These are phyloP conservation scores for Hanseniaspora jakobsenii DNA, from an alignment of 805 yeast genomes.

Conservation along the genomic window DNA sequence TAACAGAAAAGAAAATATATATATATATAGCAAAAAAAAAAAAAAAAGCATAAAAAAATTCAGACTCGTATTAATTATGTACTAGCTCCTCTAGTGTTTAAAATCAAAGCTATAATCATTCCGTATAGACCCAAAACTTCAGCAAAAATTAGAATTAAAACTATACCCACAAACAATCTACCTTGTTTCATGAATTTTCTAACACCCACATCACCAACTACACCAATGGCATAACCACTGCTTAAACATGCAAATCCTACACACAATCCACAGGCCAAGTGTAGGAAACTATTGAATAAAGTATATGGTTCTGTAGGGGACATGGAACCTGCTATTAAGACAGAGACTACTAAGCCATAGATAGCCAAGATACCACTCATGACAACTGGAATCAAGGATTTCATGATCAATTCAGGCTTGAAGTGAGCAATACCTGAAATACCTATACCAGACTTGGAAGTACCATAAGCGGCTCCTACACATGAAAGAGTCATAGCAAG, in stretches of 20 bases:
- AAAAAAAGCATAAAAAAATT: neutral
- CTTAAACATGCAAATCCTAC: slow-evolving; percentile 96
- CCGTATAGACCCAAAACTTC: slow-evolving; percentile 88
- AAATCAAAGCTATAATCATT: slow-evolving; percentile 84
- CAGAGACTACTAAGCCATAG: slow-evolving; percentile 93
- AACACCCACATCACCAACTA: slow-evolving; percentile 88
- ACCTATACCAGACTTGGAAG: slow-evolving; percentile 97
- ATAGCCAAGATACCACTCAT: slow-evolving; percentile 97
- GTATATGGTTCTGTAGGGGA: slow-evolving; percentile 71
- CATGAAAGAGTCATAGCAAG: slow-evolving; percentile 83
- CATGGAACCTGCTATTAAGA: slow-evolving; percentile 82
- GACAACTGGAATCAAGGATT: slow-evolving; percentile 88
- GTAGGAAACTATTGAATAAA: slow-evolving; percentile 94
- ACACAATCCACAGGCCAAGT: slow-evolving; percentile 85
- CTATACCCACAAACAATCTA: slow-evolving; percentile 77
- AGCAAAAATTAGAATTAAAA: slow-evolving; percentile 76
- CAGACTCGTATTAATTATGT: neutral
- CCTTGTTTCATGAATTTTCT: slow-evolving; percentile 82
- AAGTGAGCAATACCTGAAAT: slow-evolving; percentile 96
- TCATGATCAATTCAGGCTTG: slow-evolving; percentile 94
- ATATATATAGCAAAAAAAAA: neutral
- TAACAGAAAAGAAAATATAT: neutral
- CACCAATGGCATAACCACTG: slow-evolving; percentile 92
- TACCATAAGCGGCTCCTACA: slow-evolving; percentile 98
- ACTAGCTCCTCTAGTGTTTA: slow-evolving; percentile 78